A percentile compares a stretch with the other conserved stretches of the same genome.
Evolutionary conservation across 805 yeast genomes (phyloP).

Genomic region (Kodamaea kaohsiungensis): DNA sequence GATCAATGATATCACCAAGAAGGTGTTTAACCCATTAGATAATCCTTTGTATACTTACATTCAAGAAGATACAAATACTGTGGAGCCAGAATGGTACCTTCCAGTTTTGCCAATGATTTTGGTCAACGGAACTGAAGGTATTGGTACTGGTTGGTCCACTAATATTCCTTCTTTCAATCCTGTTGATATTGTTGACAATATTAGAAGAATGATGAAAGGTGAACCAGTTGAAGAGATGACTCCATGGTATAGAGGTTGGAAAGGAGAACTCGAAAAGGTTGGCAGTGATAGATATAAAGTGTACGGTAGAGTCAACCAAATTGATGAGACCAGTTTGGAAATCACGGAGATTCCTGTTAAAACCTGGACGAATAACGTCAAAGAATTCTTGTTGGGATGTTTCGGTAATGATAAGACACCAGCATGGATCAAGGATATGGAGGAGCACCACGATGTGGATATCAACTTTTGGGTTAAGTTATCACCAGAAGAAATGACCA

Average conservation of each 20-base stretch:
- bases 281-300: constrained; percentile 71
- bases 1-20: constrained; percentile 70
- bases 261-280: constrained; percentile 69
- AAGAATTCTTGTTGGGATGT: constrained; percentile 77
- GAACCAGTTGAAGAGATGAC: constrained; percentile 70
- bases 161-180: constrained; percentile 91
- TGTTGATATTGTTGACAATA: constrained; percentile 70
- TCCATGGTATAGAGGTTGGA: constrained; percentile 98
- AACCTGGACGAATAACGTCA: constrained; percentile 90
- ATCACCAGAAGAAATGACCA: constrained; percentile 78
- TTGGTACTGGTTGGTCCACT: constrained; percentile 99
- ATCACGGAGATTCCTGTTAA: constrained; percentile 92
- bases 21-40: constrained; percentile 77
- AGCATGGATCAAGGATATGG: constrained; percentile 92
- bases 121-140: constrained; percentile 96
- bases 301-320: constrained; percentile 77
- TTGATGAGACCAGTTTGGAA: constrained; percentile 77
- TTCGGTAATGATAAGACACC: constrained; percentile 72
- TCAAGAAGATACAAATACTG: constrained; percentile 90
- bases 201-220: constrained; percentile 70
- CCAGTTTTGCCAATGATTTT: constrained; percentile 95
- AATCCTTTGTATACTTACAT: constrained; percentile 74
- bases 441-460: constrained; percentile 86
- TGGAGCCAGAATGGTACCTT: constrained; percentile 93
- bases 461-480: constrained; percentile 79